phyloP scores from a whole-genome alignment of 2,329 filamentous ascomycete species.

The Penicillium sp. region DNA sequence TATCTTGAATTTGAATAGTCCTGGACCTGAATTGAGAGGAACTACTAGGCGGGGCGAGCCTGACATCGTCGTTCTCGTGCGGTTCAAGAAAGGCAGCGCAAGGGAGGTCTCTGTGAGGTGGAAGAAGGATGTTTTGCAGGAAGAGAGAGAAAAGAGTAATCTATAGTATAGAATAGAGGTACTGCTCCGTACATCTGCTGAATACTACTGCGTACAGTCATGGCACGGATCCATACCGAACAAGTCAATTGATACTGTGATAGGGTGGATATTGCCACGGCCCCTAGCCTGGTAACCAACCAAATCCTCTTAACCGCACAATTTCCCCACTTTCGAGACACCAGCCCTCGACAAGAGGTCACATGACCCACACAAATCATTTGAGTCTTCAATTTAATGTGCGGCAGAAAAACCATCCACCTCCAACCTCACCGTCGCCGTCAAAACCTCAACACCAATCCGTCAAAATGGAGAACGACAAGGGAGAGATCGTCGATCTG shows the following conservation, averaged over 20 bases:
- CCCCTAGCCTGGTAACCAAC: neutral
- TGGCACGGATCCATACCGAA: neutral
- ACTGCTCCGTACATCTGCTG: neutral
- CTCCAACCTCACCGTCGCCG: constrained; percentile 35
- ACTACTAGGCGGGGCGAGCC: constrained; percentile 48
- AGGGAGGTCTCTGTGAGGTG: constrained; percentile 52
- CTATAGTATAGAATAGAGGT: constrained; percentile 24
- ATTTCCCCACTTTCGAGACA: constrained; percentile 17
- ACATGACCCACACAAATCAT: constrained; percentile 44
- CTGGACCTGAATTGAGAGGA: constrained; percentile 54
- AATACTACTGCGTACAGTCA: neutral
- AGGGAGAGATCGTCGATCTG: constrained; percentile 99
- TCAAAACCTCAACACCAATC: constrained; percentile 39
- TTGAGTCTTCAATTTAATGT: constrained; percentile 31
- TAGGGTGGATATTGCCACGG: constrained; percentile 20
- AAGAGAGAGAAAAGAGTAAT: constrained; percentile 32
- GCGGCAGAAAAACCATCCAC: constrained; percentile 32
- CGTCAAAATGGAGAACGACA: constrained; percentile 98
- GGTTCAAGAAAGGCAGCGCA: constrained; percentile 55
- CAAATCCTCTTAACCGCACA: constrained; percentile 12
- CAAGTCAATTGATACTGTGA: neutral
- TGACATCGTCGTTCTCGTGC: constrained; percentile 56
- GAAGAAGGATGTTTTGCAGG: constrained; percentile 47
- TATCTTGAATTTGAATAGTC: constrained; percentile 52
- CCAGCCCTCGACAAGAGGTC: constrained; percentile 40